Evolutionary conservation across 331 rosid genomes (phyloP).

Genomic region (Quercus tomentella): DNA sequence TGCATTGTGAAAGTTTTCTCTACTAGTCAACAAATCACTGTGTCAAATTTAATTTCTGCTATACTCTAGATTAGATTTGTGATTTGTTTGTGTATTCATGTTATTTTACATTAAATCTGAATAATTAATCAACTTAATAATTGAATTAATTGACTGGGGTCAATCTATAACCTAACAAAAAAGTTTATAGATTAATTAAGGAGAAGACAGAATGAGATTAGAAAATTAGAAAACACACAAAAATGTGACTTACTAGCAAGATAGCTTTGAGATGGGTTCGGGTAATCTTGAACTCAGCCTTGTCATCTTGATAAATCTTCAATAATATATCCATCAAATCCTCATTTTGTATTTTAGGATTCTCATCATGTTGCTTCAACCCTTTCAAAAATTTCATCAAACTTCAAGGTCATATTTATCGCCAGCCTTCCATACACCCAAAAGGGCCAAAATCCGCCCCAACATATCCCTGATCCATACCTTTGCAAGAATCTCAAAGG

Average conservation of each 20-base stretch:
- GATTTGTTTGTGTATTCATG: no score
- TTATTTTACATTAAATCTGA: no score
- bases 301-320: constrained; percentile 21
- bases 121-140: no score
- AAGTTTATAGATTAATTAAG: no score
- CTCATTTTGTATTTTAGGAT: neutral
- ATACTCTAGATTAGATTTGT: no score
- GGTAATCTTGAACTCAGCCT: constrained; percentile 29
- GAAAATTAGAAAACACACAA: no score
- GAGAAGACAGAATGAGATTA: no score
- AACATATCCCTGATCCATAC: constrained; percentile 31
- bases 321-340: constrained; percentile 32
- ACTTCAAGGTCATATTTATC: constrained; percentile 6
- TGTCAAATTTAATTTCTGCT: no score
- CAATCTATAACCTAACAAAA: no score
- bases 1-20: no score
- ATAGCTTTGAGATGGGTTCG: constrained; percentile 33
- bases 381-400: constrained; percentile 32
- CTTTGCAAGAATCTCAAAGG: constrained; percentile 20
- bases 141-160: no score
- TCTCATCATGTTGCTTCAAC: constrained; percentile 29
- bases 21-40: rapidly evolving
- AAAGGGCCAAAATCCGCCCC: constrained; percentile 34
- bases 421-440: constrained; percentile 28
- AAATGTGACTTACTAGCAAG: constrained; percentile 24